Evolutionary conservation across 2,329 filamentous ascomycete species (phyloP).

Genomic region (Beauveria sp.): DNA sequence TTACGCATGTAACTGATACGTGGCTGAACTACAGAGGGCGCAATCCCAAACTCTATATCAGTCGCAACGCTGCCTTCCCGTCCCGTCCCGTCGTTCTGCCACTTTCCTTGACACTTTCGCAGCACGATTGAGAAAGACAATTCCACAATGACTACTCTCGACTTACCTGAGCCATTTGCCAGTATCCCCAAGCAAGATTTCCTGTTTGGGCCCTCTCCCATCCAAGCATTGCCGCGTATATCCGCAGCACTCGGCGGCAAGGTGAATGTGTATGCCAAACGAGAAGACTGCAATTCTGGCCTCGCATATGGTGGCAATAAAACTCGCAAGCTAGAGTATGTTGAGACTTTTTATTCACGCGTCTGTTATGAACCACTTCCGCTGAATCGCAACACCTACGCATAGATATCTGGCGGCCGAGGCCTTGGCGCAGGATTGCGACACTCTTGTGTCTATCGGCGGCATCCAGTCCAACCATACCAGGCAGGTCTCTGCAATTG

Average conservation of each 20-base stretch:
- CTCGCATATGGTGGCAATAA: conserved; percentile 65
- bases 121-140: background rate
- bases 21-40: background rate
- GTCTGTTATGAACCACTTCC: background rate
- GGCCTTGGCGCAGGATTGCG: conserved; percentile 46
- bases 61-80: background rate
- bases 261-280: conserved; percentile 61
- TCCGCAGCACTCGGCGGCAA: conserved; percentile 51
- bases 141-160: conserved; percentile 23
- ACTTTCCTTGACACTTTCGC: too few relatives aligned
- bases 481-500: conserved; percentile 56
- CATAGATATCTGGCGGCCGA: conserved; percentile 55
- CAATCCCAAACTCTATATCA: background rate
- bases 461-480: conserved; percentile 67
- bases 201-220: conserved; percentile 61
- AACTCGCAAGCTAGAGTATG: conserved; percentile 57
- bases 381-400: background rate
- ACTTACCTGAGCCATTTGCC: conserved; percentile 54
- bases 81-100: background rate
- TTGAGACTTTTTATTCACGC: background rate
- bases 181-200: conserved; percentile 54
- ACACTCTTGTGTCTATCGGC: conserved; percentile 59
- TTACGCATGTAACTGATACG: background rate
- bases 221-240: conserved; percentile 59
- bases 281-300: conserved; percentile 63